Conservation (phyloP, 2,329 filamentous ascomycete species). For the Atkinsonella hypoxylon region DNA sequence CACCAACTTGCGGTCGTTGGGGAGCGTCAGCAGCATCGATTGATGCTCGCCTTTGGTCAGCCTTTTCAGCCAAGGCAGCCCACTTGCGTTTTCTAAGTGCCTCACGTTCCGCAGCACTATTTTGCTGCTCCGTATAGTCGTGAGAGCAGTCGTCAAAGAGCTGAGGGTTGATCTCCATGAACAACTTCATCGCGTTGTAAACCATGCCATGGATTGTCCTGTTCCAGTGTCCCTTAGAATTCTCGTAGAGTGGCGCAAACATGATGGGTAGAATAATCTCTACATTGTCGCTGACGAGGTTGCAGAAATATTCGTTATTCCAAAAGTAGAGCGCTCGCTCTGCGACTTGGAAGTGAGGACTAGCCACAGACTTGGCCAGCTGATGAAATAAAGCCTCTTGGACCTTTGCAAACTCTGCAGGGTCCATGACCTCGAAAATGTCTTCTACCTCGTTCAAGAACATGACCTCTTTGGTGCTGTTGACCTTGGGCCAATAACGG, state of each 20-base stretch:
- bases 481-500: constrained; percentile 97
- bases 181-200: constrained; percentile 99
- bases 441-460: constrained; percentile 98
- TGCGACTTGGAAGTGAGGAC: constrained; percentile 96
- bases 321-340: constrained; percentile 97
- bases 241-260: constrained; percentile 97
- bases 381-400: constrained; percentile 97
- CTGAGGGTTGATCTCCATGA: constrained; percentile 99
- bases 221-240: constrained; percentile 99
- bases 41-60: constrained; percentile 50
- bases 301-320: constrained; percentile 99
- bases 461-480: constrained; percentile 99
- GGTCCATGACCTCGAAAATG: constrained; percentile 99
- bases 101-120: constrained; percentile 76
- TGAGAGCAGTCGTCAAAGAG: constrained; percentile 98
- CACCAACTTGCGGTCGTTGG: constrained; percentile 25
- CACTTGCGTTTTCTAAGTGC: constrained; percentile 75
- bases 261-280: constrained; percentile 98
- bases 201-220: constrained; percentile 99
- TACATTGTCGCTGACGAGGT: constrained; percentile 96
- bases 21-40: constrained; percentile 21
- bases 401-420: constrained; percentile 95
- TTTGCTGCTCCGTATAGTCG: constrained; percentile 94
- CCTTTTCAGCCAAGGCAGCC: constrained; percentile 74
- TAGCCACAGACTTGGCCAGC: constrained; percentile 93